Conservation (phyloP, 306 rosid genomes). For the Fragaria vesca region DNA sequence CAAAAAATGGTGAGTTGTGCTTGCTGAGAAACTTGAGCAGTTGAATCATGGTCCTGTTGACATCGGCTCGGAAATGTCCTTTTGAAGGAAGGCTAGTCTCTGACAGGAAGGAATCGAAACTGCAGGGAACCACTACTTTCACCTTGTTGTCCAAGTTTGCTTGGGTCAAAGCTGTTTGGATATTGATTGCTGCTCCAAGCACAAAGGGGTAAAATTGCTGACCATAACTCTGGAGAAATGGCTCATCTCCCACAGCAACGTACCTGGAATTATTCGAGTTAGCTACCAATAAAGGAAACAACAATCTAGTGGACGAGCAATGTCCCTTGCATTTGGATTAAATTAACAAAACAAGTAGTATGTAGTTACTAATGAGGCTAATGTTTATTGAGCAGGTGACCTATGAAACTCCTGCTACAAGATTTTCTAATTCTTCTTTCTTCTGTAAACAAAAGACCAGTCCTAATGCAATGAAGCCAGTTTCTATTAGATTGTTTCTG, state of each 20-base stretch:
- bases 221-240: conserved; percentile 71
- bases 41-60: conserved; percentile 80
- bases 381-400: neutral
- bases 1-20: conserved; percentile 73
- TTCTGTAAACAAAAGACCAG: neutral
- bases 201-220: conserved; percentile 69
- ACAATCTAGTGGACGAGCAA: conserved; percentile 14
- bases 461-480: neutral
- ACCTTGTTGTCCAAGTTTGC: conserved; percentile 66
- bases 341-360: neutral
- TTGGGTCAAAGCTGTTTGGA: conserved; percentile 59
- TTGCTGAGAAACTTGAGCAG: conserved; percentile 76
- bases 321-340: conserved; percentile 3
- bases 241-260: conserved; percentile 89
- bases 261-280: conserved; percentile 50
- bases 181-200: conserved; percentile 73
- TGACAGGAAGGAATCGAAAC: conserved; percentile 68
- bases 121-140: conserved; percentile 93
- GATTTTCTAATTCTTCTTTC: neutral
- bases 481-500: neutral
- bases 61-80: conserved; percentile 68
- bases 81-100: conserved; percentile 57
- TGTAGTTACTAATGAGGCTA: neutral
- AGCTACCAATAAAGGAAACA: conserved; percentile 25
- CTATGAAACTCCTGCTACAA: neutral